Percentiles rank a stretch among this genome's conserved stretches.
Evolutionary conservation across 2,329 filamentous ascomycete species (phyloP).

Genomic region (Aspergillus phoenicis): DNA sequence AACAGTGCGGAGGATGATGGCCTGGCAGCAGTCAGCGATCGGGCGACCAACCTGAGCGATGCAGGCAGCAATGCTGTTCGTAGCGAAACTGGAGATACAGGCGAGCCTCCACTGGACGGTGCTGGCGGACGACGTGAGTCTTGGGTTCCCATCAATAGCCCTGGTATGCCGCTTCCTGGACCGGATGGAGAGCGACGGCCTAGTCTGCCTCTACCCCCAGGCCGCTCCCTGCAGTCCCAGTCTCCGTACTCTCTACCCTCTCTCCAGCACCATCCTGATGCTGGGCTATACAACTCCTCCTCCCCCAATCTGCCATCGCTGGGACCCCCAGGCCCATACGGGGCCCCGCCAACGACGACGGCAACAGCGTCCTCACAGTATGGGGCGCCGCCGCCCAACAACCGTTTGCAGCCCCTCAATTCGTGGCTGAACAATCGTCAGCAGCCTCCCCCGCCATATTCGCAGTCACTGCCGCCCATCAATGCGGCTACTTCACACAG

Average conservation of each 20-base stretch:
- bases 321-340: constrained; percentile 25
- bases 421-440: constrained; percentile 40
- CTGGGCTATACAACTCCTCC: constrained; percentile 32
- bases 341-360: constrained; percentile 21
- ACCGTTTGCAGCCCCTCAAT: constrained; percentile 45
- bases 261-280: constrained; percentile 39
- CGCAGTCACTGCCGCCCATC: constrained; percentile 43
- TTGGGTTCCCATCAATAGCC: constrained; percentile 46
- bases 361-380: constrained; percentile 33
- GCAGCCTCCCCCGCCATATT: constrained; percentile 38
- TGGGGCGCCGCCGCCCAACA: constrained; percentile 26
- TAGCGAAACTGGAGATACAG: constrained; percentile 40
- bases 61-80: constrained; percentile 45
- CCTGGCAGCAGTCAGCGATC: constrained; percentile 30
- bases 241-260: constrained; percentile 40
- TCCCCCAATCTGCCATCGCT: constrained; percentile 39
- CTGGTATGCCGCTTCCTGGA: constrained; percentile 34
- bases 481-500: constrained; percentile 35
- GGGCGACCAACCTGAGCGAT: constrained; percentile 40
- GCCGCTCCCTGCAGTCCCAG: constrained; percentile 36
- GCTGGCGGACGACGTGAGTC: constrained; percentile 42
- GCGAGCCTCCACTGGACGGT: constrained; percentile 35
- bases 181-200: constrained; percentile 41
- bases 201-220: constrained; percentile 42
- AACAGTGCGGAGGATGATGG: constrained; percentile 37